Base-by-base conservation (phyloP, 768 basidiomycete species). In the Lentinula aciculospora region DNA sequence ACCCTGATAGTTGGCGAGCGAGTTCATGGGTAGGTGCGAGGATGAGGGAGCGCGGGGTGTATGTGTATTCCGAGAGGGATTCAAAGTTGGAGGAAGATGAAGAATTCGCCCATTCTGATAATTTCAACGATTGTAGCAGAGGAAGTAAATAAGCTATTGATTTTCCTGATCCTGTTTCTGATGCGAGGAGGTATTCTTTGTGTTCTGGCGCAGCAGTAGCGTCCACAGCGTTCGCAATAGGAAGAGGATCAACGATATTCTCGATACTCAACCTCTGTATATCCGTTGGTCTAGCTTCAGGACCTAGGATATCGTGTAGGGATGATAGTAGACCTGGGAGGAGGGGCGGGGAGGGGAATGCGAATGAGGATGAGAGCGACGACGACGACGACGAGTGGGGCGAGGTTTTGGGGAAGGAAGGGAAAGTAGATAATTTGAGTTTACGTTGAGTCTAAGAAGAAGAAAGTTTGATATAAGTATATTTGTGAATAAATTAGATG, bases 111-210 rank as follows among this genome's bases (percentile, higher is more conserved):
- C 74, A 56, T 66, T 95, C 92, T 2, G 80, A 74, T 48, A 72
- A 67, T 68, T 96, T 96, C 67, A 95, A 74, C 61, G 80, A 73
- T 62, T 95, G 89, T 1, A 96, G 76, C 55, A 95, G 69, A 0
- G 94, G 94, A 4, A 95, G 78, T 42, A 95, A 80, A 69, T 94
- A 96, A 1, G 94, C 94, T 28, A 95, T 81, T 2, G 89, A 93
- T 73, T 96, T 96, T 1, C 93, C 94, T 0, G 92, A 93, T 15
- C 94, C 94, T 0, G 92, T 96, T 70, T 95, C 93, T 0, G 89
- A 86, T 0, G 92, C 94, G 1, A 96, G 77, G 5, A 96, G 79
- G 62, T 79, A 86, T 48, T 83, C 74, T 46, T 74, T 72, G 66
- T 39, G 13, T n/a, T n/a, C n/a, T n/a, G n/a, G n/a, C n/a, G n/a